These are phyloP conservation scores for Colletotrichum neosansevieriae DNA, from an alignment of 2,329 filamentous ascomycete genomes.

Conservation along the genomic window DNA sequence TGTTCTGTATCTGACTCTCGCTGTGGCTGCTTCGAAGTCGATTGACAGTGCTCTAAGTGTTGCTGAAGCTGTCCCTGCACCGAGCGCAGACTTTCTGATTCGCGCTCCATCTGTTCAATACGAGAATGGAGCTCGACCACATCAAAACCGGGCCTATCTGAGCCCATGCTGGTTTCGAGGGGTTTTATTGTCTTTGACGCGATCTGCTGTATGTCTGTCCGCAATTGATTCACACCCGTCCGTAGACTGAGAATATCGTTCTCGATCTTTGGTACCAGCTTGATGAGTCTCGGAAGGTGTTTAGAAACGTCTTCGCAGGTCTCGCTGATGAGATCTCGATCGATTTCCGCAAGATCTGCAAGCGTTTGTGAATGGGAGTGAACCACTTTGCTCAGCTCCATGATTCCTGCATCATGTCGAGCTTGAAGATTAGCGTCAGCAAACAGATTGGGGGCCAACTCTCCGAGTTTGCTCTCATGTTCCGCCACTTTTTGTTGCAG, in stretches of 20 bases:
- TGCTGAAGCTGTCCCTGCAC: not conserved
- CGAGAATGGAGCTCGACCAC: not conserved
- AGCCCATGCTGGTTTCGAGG: not conserved
- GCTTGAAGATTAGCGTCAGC: not conserved
- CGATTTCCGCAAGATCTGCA: conserved; percentile 29
- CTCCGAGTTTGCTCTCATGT: no score
- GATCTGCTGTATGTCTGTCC: not conserved
- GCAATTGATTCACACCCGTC: not conserved
- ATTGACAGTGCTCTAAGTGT: not conserved
- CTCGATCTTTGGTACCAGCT: conserved; percentile 4
- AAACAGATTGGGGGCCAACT: no score
- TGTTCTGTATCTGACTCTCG: not conserved
- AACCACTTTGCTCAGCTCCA: not conserved
- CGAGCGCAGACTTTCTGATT: not conserved
- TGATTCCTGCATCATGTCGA: not conserved
- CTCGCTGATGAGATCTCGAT: conserved; percentile 25
- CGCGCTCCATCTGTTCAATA: not conserved
- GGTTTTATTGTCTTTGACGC: not conserved
- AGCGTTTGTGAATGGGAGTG: no score
- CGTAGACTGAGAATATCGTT: conserved; percentile 1
- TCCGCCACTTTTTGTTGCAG: not conserved
- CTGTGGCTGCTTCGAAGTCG: not conserved
- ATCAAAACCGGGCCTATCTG: not conserved
- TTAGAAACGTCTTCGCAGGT: conserved; percentile 14
- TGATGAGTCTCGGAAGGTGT: conserved; percentile 25